Evolutionary conservation across 139 green algal genomes (phyloP).

Genomic region (Chara braunii): DNA sequence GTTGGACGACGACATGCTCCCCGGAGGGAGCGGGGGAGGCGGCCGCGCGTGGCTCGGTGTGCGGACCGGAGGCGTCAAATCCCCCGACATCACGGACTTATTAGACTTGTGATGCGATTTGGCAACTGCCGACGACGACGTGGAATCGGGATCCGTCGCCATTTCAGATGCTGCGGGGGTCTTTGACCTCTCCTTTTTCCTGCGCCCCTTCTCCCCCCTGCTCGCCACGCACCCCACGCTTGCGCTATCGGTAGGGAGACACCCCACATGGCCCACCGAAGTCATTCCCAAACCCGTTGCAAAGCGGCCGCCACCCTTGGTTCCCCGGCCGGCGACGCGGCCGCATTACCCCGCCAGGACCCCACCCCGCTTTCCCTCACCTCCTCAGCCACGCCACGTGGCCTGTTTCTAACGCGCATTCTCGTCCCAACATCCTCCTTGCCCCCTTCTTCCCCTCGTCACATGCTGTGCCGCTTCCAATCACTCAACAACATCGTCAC

Average conservation of each 20-base stretch:
- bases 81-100: background rate
- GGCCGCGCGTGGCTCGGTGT: background rate
- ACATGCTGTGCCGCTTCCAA: no score
- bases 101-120: background rate
- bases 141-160: background rate
- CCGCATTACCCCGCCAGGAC: background rate
- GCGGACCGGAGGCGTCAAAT: background rate
- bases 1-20: background rate
- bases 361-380: background rate
- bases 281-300: constrained; percentile 10
- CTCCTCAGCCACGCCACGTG: background rate
- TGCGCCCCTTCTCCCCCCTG: background rate
- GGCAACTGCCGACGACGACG: background rate
- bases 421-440: no score
- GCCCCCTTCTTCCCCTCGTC: no score
- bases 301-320: background rate
- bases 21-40: no score
- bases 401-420: no score
- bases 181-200: background rate
- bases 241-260: background rate
- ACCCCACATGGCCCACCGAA: background rate
- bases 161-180: background rate
- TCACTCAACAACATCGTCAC: no score
- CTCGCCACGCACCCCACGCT: background rate
- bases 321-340: background rate